phyloP scores from a whole-genome alignment of 345 rosid genomes.

The Euphorbia pulcherrima region DNA sequence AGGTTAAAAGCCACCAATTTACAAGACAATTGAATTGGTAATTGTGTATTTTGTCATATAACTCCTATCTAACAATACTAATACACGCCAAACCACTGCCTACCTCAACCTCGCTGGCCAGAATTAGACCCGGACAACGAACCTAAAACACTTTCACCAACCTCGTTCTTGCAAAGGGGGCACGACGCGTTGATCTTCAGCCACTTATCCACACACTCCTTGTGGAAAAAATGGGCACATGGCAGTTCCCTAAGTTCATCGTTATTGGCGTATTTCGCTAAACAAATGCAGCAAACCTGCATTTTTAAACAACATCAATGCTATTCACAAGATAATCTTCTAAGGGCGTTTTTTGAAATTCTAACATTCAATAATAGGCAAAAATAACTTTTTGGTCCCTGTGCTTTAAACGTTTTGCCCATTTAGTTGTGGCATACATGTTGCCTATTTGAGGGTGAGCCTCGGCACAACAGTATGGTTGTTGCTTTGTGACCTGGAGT shows the following conservation, averaged over 20 bases:
- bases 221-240: conserved; percentile 85
- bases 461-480: too few species aligned
- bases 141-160: conserved; percentile 50
- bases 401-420: too few species aligned
- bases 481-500: too few species aligned
- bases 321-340: not conserved
- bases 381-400: too few species aligned
- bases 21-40: conserved; percentile 11
- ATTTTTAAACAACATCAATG: not conserved
- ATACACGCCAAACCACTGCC: conserved; percentile 33
- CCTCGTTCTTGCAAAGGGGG: conserved; percentile 92
- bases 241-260: conserved; percentile 93
- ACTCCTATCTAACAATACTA: conserved; percentile 15
- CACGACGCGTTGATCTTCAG: conserved; percentile 87
- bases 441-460: too few species aligned
- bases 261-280: conserved; percentile 86
- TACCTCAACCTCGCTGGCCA: conserved; percentile 37
- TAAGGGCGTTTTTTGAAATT: not conserved
- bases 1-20: conserved; percentile 9
- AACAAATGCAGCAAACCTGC: conserved; percentile 94
- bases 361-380: too few species aligned
- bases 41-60: conserved; percentile 11
- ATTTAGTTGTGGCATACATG: too few species aligned
- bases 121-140: conserved; percentile 36
- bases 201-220: conserved; percentile 97